Percentiles rank a stretch among this genome's conserved stretches.
Evolutionary conservation across 805 yeast species (phyloP).

Genomic region (Lachancea sp.): DNA sequence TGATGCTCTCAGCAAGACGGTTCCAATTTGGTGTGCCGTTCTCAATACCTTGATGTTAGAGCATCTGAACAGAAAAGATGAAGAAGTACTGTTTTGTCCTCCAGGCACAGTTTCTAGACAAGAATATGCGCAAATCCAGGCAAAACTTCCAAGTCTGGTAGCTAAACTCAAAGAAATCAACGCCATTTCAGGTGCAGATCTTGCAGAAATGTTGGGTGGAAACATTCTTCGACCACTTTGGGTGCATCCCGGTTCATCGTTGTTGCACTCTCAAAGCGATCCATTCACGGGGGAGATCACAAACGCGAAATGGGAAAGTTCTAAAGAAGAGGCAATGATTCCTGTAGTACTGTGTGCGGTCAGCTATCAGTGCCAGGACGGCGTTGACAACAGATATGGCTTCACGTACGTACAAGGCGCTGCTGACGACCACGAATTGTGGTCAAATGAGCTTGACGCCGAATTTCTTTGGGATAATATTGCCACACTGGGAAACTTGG

Average conservation of each 20-base stretch:
- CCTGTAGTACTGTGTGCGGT: conserved; percentile 55
- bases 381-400: conserved; percentile 40
- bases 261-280: conserved; percentile 21
- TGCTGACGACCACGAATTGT: conserved; percentile 87
- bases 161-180: conserved; percentile 37
- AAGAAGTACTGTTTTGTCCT: conserved; percentile 43
- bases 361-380: conserved; percentile 56
- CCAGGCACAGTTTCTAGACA: conserved; percentile 47
- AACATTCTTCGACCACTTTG: conserved; percentile 62
- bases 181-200: conserved; percentile 32
- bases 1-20: conserved; percentile 78
- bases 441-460: conserved; percentile 59
- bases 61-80: conserved; percentile 11
- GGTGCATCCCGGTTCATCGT: conserved; percentile 51
- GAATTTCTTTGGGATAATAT: conserved; percentile 49
- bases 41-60: conserved; percentile 50
- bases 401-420: conserved; percentile 82
- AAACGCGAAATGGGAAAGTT: conserved; percentile 25
- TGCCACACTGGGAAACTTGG: conserved; percentile 24
- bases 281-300: conserved; percentile 29
- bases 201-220: conserved; percentile 31
- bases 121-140: conserved; percentile 48
- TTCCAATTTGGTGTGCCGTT: conserved; percentile 90
- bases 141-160: conserved; percentile 44
- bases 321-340: conserved; percentile 32